These are phyloP conservation scores for Dendryphion nanum DNA, from an alignment of 2,329 filamentous ascomycete genomes.

Conservation along the genomic window DNA sequence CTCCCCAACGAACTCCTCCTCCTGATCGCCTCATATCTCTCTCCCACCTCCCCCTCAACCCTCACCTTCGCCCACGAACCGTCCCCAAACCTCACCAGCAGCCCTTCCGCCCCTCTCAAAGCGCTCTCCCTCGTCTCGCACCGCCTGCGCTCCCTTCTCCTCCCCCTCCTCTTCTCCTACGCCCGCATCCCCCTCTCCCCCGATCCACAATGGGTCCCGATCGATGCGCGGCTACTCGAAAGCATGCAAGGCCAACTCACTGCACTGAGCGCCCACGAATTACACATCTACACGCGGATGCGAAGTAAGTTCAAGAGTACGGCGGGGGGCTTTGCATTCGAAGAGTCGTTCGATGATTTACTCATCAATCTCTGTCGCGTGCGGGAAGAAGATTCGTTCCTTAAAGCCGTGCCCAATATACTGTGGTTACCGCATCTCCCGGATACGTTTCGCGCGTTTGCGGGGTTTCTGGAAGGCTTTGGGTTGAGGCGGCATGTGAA, in stretches of 20 bases:
- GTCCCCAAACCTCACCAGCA: conserved; percentile 21
- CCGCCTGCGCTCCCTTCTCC: conserved; percentile 29
- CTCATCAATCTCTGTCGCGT: conserved; percentile 32
- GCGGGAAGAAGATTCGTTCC: conserved; percentile 28
- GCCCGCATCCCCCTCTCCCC: conserved; percentile 24
- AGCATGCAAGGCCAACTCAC: conserved; percentile 32
- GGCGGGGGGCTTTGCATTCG: conserved; percentile 23
- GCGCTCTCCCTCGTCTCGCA: conserved; percentile 30
- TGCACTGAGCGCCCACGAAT: conserved; percentile 31
- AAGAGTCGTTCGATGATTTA: conserved; percentile 29
- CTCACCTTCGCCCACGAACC: conserved; percentile 34
- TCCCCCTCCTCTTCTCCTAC: conserved; percentile 34
- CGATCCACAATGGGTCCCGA: conserved; percentile 32
- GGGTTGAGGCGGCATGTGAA: conserved; percentile 40
- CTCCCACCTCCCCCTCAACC: conserved; percentile 30
- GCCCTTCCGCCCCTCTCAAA: conserved; percentile 24
- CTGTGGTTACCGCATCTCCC: conserved; percentile 34
- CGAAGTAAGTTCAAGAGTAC: conserved; percentile 34
- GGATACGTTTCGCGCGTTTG: conserved; percentile 18
- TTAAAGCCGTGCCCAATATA: conserved; percentile 20
- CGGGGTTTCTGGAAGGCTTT: conserved; percentile 16
- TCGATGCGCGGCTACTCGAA: conserved; percentile 33
- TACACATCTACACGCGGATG: conserved; percentile 31
- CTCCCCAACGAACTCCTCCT: conserved; percentile 38
- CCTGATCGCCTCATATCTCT: conserved; percentile 33